Percentiles rank a stretch among this genome's conserved stretches.
phyloP scores from a whole-genome alignment of 495 filamentous ascomycete genomes.

The Ramalina intermedia region DNA sequence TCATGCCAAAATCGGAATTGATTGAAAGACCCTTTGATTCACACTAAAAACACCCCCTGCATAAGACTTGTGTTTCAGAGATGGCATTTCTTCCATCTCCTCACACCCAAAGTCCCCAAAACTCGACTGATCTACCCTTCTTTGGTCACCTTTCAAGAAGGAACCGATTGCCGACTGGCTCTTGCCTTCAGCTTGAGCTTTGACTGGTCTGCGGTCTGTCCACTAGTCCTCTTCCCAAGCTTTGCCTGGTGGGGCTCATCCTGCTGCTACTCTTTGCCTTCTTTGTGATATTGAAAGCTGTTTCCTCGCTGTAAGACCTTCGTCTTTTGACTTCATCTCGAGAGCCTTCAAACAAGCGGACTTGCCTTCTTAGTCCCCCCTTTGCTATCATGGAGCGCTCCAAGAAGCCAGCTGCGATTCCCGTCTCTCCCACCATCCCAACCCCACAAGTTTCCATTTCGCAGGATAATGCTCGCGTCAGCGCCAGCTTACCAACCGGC shows the following conservation, averaged over 20 bases:
- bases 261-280: neutral
- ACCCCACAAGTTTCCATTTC: constrained; percentile 56
- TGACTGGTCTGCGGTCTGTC: neutral
- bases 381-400: constrained; percentile 51
- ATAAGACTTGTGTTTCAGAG: constrained; percentile 1
- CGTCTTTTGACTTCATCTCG: neutral
- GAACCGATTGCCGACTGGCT: neutral
- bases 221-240: neutral
- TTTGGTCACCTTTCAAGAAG: too few species aligned
- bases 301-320: neutral
- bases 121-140: neutral
- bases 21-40: too few species aligned
- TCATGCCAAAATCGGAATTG: too few species aligned
- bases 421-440: constrained; percentile 46
- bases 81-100: neutral
- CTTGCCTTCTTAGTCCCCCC: neutral
- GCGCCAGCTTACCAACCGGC: constrained; percentile 64
- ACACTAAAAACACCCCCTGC: constrained; percentile 3
- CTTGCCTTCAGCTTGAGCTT: neutral
- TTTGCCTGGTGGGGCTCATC: neutral
- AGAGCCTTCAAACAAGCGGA: neutral
- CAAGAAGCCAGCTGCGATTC: constrained; percentile 68
- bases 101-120: neutral
- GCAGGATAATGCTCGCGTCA: constrained; percentile 47
- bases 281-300: too few species aligned